Evolutionary conservation across 2,329 filamentous ascomycete species (phyloP), one percentile per base, ranked within the genome.

Genomic region (Thielaviopsis ethacetica): DNA sequence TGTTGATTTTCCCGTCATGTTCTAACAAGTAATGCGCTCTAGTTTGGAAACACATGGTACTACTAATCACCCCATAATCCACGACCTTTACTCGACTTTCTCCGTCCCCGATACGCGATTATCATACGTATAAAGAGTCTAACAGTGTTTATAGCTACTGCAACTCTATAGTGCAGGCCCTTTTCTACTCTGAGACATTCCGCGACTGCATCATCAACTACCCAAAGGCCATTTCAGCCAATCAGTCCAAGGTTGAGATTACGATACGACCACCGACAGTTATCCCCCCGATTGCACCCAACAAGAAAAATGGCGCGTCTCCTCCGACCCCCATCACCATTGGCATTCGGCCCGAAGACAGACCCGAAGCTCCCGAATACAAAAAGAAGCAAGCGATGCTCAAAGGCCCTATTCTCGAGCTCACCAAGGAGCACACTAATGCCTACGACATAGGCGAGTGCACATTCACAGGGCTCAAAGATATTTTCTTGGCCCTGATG

Each of bases 1-100:
- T 21, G 12, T 38, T 38, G 44, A 21, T 38, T 30, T 19, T 15
- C 61, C 52, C 59, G 53, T 50, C 59, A 58, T 47, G 57, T 63
- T 65, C 75, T 77, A 66, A 77, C 69, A 52, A 55, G 6, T 12
- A 34, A 19, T 30, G 44, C 54, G 26, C 57, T 59, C 61, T 71
- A 96, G 90, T 96, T 95, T 74, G 91, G 91, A 68, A 97, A 95
- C 69, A 97, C 91, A 70, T 97, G 91, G 91, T 95, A 85, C 68
- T 74, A 65, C 30, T 9, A 12, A 10, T 12, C 30, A 53, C 50
- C 52, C 53, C 41, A 57, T 64, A 49, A 44, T 34, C 53, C 24
- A 9, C 41, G 24, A 22, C 30, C 7, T 19, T 17, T 4, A 13
- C 53, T n/a, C 7, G 50, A 21, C 10, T 38, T 3, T 21, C 30